Evolutionary conservation across 2,329 filamentous ascomycete species (phyloP), one percentile per base, ranked within the genome.

Genomic region (Rugonectria rugulosa): DNA sequence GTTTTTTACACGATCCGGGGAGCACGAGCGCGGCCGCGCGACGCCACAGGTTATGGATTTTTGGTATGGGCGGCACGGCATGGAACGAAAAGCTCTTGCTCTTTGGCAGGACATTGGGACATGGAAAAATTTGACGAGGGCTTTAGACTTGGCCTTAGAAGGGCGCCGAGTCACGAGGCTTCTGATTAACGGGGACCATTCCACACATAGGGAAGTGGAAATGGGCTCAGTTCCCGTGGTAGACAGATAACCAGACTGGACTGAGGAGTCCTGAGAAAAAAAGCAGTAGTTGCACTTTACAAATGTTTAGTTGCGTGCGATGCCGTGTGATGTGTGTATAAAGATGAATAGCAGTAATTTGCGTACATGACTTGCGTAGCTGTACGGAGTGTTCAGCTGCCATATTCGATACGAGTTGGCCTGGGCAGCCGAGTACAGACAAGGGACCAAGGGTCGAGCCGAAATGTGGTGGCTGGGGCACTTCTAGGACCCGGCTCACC

Each of bases 21-120:
- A 71, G 71, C 68, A 72, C 67, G 71, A 69, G 68, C 69, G 66
- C 70, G 62, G 70, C 69, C 70, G 72, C 70, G 72, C 72, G 70
- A 72, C 68, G 65, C 65, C 70, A 57, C 55, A 70, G 71, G 71
- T 69, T 69, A 72, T 72, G 70, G 67, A 70, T 70, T 73, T 68
- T 72, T 68, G 70, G 68, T 64, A 67, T 70, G 68, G 69, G 71
- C 66, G 70, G 66, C 65, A 67, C 64, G 65, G 63, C 65, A 67
- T 57, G 59, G 62, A 70, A 68, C 65, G 62, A 54, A 66, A 65
- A 59, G 66, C 66, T 68, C 64, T 68, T 67, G 66, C 66, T 68
- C 66, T 68, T 51, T 68, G 63, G 63, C 55, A 68, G 61, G 64
- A 64, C 59, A 62, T 60, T 63, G 66, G 63, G 62, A 66, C 63